Evolutionary conservation across 768 basidiomycete species (phyloP), one percentile per base, ranked within the genome.

Genomic region (Serendipita vermifera): DNA sequence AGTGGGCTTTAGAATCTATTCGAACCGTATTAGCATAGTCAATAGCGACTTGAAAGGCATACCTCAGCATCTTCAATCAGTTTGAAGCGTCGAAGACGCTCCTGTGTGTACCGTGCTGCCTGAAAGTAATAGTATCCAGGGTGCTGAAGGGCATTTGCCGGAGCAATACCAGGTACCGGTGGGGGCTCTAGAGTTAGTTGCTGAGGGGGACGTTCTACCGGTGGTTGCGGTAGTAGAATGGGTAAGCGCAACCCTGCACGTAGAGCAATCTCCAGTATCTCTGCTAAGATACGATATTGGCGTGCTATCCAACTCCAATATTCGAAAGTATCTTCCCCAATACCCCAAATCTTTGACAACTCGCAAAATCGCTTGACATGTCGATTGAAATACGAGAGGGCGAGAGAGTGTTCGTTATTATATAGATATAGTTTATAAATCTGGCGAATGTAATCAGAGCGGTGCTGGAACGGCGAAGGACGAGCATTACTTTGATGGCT

Each of bases 281-380:
- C 94, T 13, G 86, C 91, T 31, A 99, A 78, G 17, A 91, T 76
- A 5, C 93, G 85, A 64, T 63, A 91, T 88, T 96, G 92, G 65
- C 91, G 74, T 5, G 89, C 86, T 56, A 92, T 75, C 94, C 93
- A 99, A 61, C 87, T 87, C 94, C 94, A 97, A 65, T 84, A 97
- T 66, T 98, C 96, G 61, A 88, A 97, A 0, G 89, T 96, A 64
- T 92, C 88, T 63, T 93, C 90, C 14, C 92, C 93, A 56, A 97
- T 97, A 5, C 89, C 88, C 94, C 96, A 97, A 0, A 85, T 83
- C 17, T 85, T 72, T 3, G 87, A 86, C 61, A 99, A 80, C 63
- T 91, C 88, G 3, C 83, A 77, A 62, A 96, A 94, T 59, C 80
- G 80, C 32, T 82, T 80, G 59, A 94, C 77, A 64, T 99, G 96